These are phyloP conservation scores for Mucor lusitanicus DNA, from an alignment of 371 early-diverging fungal genomes.

Conservation along the genomic window DNA sequence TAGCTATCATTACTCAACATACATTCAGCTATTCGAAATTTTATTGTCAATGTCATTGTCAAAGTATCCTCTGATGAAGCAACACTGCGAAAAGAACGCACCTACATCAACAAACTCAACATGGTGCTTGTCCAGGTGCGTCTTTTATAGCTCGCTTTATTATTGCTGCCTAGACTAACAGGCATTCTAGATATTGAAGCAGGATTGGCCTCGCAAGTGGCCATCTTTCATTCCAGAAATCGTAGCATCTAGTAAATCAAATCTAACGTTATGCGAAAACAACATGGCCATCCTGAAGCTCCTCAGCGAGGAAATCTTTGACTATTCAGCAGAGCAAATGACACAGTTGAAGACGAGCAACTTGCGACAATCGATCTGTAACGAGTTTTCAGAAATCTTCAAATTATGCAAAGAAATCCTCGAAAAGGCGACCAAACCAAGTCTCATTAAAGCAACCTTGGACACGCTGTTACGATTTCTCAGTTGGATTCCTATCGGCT, in stretches of 20 bases:
- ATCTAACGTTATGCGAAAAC: constrained; percentile 96
- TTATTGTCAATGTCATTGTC: constrained; percentile 87
- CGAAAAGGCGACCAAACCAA: constrained; percentile 86
- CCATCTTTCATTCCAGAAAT: constrained; percentile 99
- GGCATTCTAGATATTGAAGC: constrained; percentile 88
- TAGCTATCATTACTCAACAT: no score
- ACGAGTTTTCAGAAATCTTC: constrained; percentile 96
- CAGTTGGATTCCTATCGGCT: constrained; percentile 97
- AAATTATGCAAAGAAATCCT: constrained; percentile 95
- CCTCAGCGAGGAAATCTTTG: constrained; percentile 98
- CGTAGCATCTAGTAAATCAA: constrained; percentile 92
- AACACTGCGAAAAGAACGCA: constrained; percentile 67
- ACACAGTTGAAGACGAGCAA: constrained; percentile 92
- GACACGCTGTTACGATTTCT: constrained; percentile 93
- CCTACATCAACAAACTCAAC: constrained; percentile 89
- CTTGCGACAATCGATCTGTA: constrained; percentile 90
- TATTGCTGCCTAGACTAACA: neutral
- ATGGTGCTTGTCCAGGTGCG: constrained; percentile 92
- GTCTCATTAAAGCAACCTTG: constrained; percentile 89
- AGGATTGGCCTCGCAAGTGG: constrained; percentile 99
- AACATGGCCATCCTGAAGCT: constrained; percentile 98
- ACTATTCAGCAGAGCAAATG: constrained; percentile 97
- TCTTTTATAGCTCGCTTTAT: neutral
- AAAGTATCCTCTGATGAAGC: constrained; percentile 85
- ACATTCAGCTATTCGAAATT: constrained; percentile 86